phyloP scores from a whole-genome alignment of 2,329 filamentous ascomycete genomes.

The Cytospora piceicola region DNA sequence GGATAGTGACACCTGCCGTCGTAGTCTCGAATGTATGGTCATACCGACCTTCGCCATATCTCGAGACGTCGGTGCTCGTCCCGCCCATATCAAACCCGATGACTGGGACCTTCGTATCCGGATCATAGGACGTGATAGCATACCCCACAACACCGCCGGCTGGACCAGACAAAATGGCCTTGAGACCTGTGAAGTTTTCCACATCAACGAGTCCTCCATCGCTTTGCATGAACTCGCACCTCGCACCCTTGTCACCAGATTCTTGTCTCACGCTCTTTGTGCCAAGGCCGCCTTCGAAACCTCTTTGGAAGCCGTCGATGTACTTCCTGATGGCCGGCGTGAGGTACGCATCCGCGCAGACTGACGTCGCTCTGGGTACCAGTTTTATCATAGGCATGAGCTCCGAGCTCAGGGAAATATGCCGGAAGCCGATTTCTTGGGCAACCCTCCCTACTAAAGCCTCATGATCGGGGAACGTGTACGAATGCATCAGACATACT shows the following conservation, averaged over 20 bases:
- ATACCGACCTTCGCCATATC: constrained; percentile 83
- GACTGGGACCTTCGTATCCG: constrained; percentile 78
- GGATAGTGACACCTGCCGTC: constrained; percentile 90
- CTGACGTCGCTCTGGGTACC: constrained; percentile 74
- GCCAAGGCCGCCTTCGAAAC: constrained; percentile 81
- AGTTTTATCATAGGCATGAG: constrained; percentile 92
- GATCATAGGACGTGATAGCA: constrained; percentile 87
- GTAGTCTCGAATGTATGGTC: constrained; percentile 95
- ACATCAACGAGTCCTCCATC: constrained; percentile 77
- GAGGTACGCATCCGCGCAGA: constrained; percentile 79
- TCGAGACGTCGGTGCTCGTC: constrained; percentile 87
- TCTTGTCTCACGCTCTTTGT: constrained; percentile 72
- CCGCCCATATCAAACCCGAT: constrained; percentile 98
- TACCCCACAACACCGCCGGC: constrained; percentile 95
- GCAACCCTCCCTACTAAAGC: constrained; percentile 76
- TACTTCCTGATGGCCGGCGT: constrained; percentile 81
- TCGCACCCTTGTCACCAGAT: constrained; percentile 67
- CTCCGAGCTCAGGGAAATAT: constrained; percentile 80
- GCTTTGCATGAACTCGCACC: constrained; percentile 96
- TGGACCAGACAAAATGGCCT: constrained; percentile 85
- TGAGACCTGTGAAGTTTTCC: constrained; percentile 79
- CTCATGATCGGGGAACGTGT: constrained; percentile 89
- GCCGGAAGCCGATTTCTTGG: constrained; percentile 77
- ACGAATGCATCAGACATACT: constrained; percentile 89
- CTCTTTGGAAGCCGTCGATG: constrained; percentile 72